Base-by-base conservation (phyloP, 768 basidiomycete species). In the Psilocybe subaeruginosa region DNA sequence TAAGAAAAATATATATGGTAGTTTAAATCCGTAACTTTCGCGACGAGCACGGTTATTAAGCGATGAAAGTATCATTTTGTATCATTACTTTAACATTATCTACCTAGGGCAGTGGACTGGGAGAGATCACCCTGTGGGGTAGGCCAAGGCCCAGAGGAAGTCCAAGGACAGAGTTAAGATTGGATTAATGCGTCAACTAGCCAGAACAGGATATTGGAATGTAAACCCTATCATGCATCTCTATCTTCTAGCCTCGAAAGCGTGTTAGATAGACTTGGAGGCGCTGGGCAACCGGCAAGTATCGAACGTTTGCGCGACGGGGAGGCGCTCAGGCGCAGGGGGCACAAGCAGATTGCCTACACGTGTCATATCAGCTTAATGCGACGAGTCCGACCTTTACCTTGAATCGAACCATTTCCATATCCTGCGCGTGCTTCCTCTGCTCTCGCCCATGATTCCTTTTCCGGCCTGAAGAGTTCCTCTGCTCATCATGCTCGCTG, bases 181-280 rank as follows among this genome's bases (percentile, higher is more conserved):
- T 17, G 33, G 37, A 48, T 11, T 35, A 35, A 27, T 27, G 35
- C 37, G 27, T 35, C 56, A 37, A 41, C 56, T 58, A 37, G 14
- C 48, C 56, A 58, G 56, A 50, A 49, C 48, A 7, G 33, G 37
- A 41, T 31, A 16, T 27, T 17, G 56, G 14, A 58, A 58, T 50
- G 56, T 11, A 50, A 29, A 56, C 47, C 16, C 14, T n/a, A 29
- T 41, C 31, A 29, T 41, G 19, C 31, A 58, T 33, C 16, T 47
- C 55, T 33, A 56, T 56, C 55, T 14, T 43, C 7, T 14, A 1
- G 11, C 41, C 41, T 43, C 37, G 37, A 14, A 39, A 8, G 37
- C 1, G 37, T 39, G 37, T 39, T 43, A 47, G 27, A 16, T 41
- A n/a, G 16, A n/a, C 48, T 8, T 37, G 8, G 35, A 43, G 14